These are phyloP conservation scores for Anisodus tanguticus DNA, from an alignment of 257 asterid genomes.

Conservation along the genomic window DNA sequence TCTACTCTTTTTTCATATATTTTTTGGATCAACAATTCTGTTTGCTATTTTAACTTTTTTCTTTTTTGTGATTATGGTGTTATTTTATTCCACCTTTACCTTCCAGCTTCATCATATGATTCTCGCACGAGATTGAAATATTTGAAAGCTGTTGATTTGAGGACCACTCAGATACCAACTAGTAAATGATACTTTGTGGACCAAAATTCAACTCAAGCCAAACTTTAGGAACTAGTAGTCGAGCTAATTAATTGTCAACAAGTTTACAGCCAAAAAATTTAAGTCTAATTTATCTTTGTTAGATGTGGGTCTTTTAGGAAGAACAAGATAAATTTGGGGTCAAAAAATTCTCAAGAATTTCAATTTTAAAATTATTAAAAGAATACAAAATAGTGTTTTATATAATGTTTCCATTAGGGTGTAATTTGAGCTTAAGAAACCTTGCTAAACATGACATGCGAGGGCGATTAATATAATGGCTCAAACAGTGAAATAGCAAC, in stretches of 20 bases:
- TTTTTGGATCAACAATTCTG: background rate
- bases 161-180: conserved; percentile 15
- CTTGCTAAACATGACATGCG: background rate
- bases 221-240: conserved; percentile 5
- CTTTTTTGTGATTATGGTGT: background rate
- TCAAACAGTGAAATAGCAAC: background rate
- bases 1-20: too few relatives aligned
- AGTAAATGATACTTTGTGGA: background rate
- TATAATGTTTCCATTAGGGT: background rate
- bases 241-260: background rate
- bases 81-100: background rate
- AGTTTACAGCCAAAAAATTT: background rate
- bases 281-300: background rate
- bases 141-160: background rate
- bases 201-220: background rate
- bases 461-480: background rate
- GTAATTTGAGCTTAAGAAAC: background rate
- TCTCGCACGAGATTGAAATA: background rate
- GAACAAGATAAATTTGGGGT: background rate
- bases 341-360: background rate
- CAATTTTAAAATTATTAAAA: background rate
- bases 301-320: background rate
- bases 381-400: background rate
- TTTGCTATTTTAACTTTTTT: background rate
- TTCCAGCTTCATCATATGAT: conserved; percentile 4